Conservation (phyloP, 1,284 basidiomycete species). For the Tranzscheliella williamsii region DNA sequence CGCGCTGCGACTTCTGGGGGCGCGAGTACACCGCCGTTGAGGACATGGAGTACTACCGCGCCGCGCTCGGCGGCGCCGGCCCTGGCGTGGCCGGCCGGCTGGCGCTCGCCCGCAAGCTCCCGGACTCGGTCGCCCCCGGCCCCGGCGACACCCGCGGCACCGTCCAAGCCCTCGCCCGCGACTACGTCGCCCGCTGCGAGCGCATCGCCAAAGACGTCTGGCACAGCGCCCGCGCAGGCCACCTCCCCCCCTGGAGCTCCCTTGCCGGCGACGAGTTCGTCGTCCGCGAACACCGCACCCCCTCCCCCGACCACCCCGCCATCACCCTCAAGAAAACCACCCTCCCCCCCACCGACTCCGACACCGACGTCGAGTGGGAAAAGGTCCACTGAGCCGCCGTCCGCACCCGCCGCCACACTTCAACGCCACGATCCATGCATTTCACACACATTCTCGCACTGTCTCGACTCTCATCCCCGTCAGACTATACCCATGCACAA, state of each 20-base stretch:
- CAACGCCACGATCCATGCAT: too few species aligned
- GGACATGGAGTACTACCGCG: constrained; percentile 42
- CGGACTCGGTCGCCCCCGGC: constrained; percentile 9
- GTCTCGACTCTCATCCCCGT: too few species aligned
- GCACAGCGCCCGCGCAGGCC: constrained; percentile 37
- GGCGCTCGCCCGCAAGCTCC: constrained; percentile 26
- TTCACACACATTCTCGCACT: too few species aligned
- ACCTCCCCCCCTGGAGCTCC: constrained; percentile 44
- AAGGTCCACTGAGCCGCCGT: constrained; percentile 47
- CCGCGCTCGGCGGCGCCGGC: constrained; percentile 37
- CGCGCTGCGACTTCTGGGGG: constrained; percentile 48
- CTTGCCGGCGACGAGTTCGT: constrained; percentile 29
- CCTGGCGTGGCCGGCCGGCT: constrained; percentile 27
- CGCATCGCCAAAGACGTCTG: constrained; percentile 39
- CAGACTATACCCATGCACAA: too few species aligned
- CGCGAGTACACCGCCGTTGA: constrained; percentile 53
- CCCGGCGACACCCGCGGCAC: constrained; percentile 9
- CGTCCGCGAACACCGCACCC: constrained; percentile 10
- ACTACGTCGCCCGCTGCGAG: constrained; percentile 30
- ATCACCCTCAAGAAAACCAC: constrained; percentile 25
- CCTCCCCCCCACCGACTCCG: constrained; percentile 20
- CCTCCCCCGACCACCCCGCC: constrained; percentile 7
- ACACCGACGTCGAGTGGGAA: constrained; percentile 34
- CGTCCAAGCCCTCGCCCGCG: constrained; percentile 34
- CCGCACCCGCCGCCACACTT: too few species aligned